phyloP scores from a whole-genome alignment of 129 eudicot genomes.

The Smallanthus sonchifolius region DNA sequence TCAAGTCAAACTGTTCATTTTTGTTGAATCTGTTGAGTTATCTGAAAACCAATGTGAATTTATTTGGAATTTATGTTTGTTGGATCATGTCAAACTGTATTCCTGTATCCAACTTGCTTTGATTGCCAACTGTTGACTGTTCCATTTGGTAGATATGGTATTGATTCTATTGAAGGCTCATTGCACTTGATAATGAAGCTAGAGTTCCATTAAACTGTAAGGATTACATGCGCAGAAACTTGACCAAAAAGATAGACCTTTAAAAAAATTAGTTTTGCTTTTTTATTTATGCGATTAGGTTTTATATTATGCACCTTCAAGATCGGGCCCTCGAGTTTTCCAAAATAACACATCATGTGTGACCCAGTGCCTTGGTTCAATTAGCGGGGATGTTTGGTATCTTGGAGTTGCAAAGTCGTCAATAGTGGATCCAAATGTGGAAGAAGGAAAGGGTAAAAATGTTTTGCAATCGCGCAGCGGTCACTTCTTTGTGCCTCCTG shows the following conservation, averaged over 20 bases:
- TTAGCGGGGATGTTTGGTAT: conserved; percentile 78
- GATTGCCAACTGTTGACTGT: background rate
- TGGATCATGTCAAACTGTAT: background rate
- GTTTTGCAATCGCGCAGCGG: conserved; percentile 53
- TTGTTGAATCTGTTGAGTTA: conserved; percentile 6
- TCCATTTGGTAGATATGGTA: no score
- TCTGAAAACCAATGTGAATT: background rate
- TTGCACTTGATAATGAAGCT: no score
- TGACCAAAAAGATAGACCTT: background rate
- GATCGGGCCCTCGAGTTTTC: conserved; percentile 62
- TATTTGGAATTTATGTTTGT: background rate
- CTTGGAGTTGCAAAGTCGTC: conserved; percentile 87
- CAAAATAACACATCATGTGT: conserved; percentile 80
- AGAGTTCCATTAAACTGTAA: background rate
- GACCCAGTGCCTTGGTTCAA: conserved; percentile 91
- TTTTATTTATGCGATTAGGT: conserved; percentile 36
- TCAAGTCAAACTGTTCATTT: background rate
- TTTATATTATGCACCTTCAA: conserved; percentile 73
- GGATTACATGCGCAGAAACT: background rate
- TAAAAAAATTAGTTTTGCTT: background rate
- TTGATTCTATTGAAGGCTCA: no score
- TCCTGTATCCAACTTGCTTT: background rate
- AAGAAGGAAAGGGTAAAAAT: conserved; percentile 24
- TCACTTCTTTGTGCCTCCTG: conserved; percentile 72
- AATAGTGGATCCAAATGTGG: no score